Evolutionary conservation across 768 basidiomycete species (phyloP).

Genomic region (Flagelloscypha sp.): DNA sequence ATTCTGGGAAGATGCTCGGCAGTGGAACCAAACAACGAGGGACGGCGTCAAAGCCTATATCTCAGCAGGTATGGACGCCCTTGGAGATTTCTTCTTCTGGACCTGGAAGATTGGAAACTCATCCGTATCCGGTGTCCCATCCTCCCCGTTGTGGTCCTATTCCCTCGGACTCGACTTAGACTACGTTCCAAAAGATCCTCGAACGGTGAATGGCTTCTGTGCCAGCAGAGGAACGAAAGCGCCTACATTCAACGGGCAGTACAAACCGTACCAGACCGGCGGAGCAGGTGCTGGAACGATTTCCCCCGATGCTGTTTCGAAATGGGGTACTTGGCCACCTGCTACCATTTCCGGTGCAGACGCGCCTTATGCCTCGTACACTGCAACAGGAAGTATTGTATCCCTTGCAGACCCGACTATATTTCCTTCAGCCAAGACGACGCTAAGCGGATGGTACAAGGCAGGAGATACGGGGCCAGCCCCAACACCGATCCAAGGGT

Average conservation of each 20-base stretch:
- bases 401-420: slow-evolving; percentile 47
- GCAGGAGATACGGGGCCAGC: slow-evolving; percentile 33
- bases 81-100: slow-evolving; percentile 65
- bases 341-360: slow-evolving; percentile 32
- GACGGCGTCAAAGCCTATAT: slow-evolving; percentile 42
- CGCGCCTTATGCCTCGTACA: slow-evolving; percentile 39
- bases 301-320: slow-evolving; percentile 27
- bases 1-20: slow-evolving; percentile 37
- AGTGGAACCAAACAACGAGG: slow-evolving; percentile 44
- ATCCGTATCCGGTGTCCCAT: slow-evolving; percentile 33
- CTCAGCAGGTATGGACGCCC: slow-evolving; percentile 54
- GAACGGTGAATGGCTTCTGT: slow-evolving; percentile 45
- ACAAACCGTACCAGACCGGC: slow-evolving; percentile 49
- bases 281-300: slow-evolving; percentile 46
- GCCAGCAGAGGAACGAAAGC: slow-evolving; percentile 26
- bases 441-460: slow-evolving; percentile 47
- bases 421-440: slow-evolving; percentile 26
- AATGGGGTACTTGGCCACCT: slow-evolving; percentile 42
- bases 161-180: slow-evolving; percentile 54
- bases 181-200: slow-evolving; percentile 58
- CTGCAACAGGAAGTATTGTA: slow-evolving; percentile 42
- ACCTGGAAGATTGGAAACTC: slow-evolving; percentile 70
- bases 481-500: slow-evolving; percentile 36
- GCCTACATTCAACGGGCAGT: slow-evolving; percentile 27
- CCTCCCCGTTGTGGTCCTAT: slow-evolving; percentile 58